Conservation (phyloP, 2,329 filamentous ascomycete species). For the Dactylonectria estremocensis region DNA sequence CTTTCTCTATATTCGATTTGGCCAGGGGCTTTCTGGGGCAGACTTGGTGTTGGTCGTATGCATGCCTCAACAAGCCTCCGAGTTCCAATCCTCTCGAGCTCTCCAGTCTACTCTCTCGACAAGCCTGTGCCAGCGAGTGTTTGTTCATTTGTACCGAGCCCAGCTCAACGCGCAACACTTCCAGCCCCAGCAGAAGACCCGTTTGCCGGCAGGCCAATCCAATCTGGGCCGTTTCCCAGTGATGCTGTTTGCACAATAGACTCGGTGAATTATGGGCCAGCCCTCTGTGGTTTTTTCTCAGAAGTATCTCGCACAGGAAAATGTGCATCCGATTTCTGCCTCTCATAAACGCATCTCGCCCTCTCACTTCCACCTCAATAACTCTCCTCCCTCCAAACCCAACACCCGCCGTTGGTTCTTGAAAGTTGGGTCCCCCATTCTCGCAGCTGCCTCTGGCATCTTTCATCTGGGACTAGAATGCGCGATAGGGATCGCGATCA, state of each 20-base stretch:
- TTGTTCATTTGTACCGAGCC: not conserved
- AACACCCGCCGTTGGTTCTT: not conserved
- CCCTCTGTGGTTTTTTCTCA: not conserved
- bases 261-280: not conserved
- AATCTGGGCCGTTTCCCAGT: not conserved
- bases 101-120: not conserved
- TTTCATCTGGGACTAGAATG: conserved; percentile 27
- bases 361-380: not conserved
- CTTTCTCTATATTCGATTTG: not conserved
- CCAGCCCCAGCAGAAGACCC: not conserved
- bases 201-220: conserved; percentile 12
- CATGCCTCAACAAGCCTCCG: not conserved
- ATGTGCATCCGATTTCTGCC: not conserved
- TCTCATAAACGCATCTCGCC: not conserved
- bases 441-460: conserved; percentile 7
- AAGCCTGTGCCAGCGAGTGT: not conserved
- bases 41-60: not conserved
- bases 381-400: not conserved
- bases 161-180: not conserved
- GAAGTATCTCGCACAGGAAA: conserved; percentile 12
- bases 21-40: not conserved
- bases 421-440: not conserved
- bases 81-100: not conserved
- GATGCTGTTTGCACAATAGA: conserved; percentile 14
- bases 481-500: not conserved